Base-by-base conservation (phyloP, 805 yeast genomes). In the Myxozyma melibiosi region DNA sequence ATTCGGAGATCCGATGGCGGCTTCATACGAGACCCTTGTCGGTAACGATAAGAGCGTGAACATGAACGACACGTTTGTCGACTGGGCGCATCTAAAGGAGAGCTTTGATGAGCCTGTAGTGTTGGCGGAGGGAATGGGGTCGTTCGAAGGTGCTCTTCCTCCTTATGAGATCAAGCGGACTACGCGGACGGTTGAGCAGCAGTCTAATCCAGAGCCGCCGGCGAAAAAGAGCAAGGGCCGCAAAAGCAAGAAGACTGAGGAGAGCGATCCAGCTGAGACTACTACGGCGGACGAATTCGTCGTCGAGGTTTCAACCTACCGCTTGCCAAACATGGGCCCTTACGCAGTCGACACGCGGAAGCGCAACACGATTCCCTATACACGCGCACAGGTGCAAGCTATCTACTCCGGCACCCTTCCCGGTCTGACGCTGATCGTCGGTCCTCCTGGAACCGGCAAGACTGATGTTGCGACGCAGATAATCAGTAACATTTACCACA, bases 391-490 rank as follows among this genome's bases (percentile, higher is more conserved):
- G 46, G 65, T 66, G 3, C 46, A 64, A 22, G 70, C 74, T 1
- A 52, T 74, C 7, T 45, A 68, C 13, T 44, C 66, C 8, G 70
- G 71, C 0, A 51, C 67, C 0, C 48, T 41, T 8, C 80, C 83
- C n/a, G 83, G 84, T 2, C 69, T 86, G 5, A 72, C 81, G 4
- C 79, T 86, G 30, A 80, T 86, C 5, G 87, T 83, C 67, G 91
- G 90, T 0, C 90, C 91, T 1, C 91, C 91, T 3, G 91, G 91
- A 0, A 85, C 91, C 0, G 92, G 92, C 2, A 82, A 83, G 58
- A 71, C 76, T 1, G 68, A 64, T 4, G 52, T 71, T 3, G 60
- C 69, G 1, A 55, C 71, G 0, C 62, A 67, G 22, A 58, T 71
- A 4, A 51, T 73, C 1, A 48, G 62, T n/a, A 45, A 61, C 1